Evolutionary conservation across 345 rosid species (phyloP), one percentile per base, ranked within the genome.

Genomic region (Excoecaria cochinchinensis): DNA sequence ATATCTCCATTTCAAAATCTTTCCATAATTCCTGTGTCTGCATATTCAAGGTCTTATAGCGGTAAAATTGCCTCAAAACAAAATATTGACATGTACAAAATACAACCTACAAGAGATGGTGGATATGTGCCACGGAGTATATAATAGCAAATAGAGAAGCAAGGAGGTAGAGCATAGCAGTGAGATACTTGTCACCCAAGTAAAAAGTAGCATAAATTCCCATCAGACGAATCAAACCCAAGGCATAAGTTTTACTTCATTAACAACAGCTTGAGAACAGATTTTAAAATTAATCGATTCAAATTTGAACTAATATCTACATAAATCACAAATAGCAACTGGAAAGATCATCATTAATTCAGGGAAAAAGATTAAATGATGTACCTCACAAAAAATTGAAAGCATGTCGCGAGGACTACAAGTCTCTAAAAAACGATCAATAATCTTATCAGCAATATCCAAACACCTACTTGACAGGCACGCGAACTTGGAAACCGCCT

Each of bases 351-450:
- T 16, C 53, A 46, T 21, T 14, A 22, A 67, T 9, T 51, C 8
- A 25, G 53, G 47, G 7, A 6, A 67, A 73, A 39, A 10, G 58
- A 15, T 24, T 48, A 24, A 58, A 72, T 21, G 16, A 69, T 8
- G 50, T 75, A 92, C 99, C 97, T 88, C 98, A 42, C 95, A 95
- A 72, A 95, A 87, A 87, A 95, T 74, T 42, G 92, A 71, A 82
- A 88, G 87, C 98, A 95, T 90, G 80, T 95, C 98, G 38, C 95
- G 87, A 0, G 99, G 98, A 82, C 78, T 89, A 74, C 97, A 89
- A 51, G 48, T 81, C 78, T 70, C 83, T 74, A 86, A 79, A 69
- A 91, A 85, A 58, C 69, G 80, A 81, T 84, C 79, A 69, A 92
- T 74, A 62, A 92, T 76, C 36, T 65, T 63, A 50, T 89, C 89